phyloP scores from a whole-genome alignment of 306 rosid genomes.

The Prunus fruticosa region DNA sequence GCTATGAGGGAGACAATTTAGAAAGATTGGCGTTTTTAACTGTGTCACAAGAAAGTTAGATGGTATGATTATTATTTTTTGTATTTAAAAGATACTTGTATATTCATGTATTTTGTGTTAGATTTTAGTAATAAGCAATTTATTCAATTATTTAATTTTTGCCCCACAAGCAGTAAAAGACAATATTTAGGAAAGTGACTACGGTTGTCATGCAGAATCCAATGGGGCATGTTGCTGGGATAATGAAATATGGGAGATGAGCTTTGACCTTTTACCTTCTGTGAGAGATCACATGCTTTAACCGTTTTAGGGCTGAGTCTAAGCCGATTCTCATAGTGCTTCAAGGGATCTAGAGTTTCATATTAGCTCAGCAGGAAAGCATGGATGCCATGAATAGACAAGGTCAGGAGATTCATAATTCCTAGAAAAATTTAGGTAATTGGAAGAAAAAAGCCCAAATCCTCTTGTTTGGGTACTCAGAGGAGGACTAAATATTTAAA shows the following conservation, averaged over 20 bases:
- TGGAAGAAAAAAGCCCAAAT: not conserved
- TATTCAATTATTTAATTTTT: not conserved
- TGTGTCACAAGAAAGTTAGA: not conserved
- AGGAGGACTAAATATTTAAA: not conserved
- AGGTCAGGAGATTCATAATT: not conserved
- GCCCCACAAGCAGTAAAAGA: not conserved
- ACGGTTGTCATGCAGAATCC: not conserved
- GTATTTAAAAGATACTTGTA: not conserved
- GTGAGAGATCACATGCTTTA: not conserved
- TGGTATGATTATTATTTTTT: not conserved
- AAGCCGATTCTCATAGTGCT: not conserved
- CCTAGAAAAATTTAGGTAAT: not conserved
- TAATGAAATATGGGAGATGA: not conserved
- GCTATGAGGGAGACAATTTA: not conserved
- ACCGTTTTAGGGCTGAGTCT: not conserved
- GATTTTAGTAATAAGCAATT: not conserved
- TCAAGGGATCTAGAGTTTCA: not conserved
- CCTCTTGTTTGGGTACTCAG: not conserved
- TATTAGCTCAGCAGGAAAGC: not conserved
- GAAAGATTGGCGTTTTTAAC: not conserved
- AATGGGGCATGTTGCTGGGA: too few relatives aligned
- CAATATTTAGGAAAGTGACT: not conserved
- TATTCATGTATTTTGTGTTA: not conserved
- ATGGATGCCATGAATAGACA: not conserved
- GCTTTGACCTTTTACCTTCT: not conserved